Base-by-base conservation (phyloP, 805 yeast genomes). In the Candida germanica region DNA sequence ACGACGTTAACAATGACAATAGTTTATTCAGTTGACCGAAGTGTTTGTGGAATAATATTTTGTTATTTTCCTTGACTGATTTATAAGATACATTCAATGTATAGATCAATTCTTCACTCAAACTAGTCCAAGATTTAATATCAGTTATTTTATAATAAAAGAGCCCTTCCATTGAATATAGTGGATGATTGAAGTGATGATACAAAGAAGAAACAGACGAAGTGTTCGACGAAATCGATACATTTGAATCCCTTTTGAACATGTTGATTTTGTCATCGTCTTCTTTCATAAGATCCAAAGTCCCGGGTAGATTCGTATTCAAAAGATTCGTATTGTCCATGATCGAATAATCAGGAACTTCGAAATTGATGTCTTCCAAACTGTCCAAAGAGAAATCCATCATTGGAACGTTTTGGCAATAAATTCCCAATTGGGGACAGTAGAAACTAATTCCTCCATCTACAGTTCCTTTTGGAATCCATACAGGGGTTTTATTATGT, bases 61-160 rank as follows among this genome's bases (percentile, higher is more conserved):
- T 71, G 41, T 75, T 72, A 31, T 67, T 62, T 26, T 71, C 77
- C 18, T 61, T 61, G 18, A 84, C 58, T 9, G 83, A 71, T 34
- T 73, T 76, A 33, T 69, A 54, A 0, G 79, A 58, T 39, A 73
- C 53, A 17, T 71, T 74, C 10, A 79, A 56, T 30, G 75, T 64
- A 44, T 63, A 71, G 11, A 67, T 55, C 31, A 80, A 68, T 5
- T 69, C 63, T 32, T 70, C 73, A 29, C 67, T 62, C 26, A 81
- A 54, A 15, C 70, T 76, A 3, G 75, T 63, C 91, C 91, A 84
- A 8, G 67, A 64, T 14, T 66, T 60, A 16, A 81, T 61, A 52
- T 84, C 91, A 8, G 73, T 57, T 9, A 79, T 72, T 39, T 79
- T 80, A 38, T 67, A 67, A 50, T 80, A 80, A 51, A 82, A 83